phyloP scores from a whole-genome alignment of 306 rosid species.

The Trichosanthes truncata region DNA sequence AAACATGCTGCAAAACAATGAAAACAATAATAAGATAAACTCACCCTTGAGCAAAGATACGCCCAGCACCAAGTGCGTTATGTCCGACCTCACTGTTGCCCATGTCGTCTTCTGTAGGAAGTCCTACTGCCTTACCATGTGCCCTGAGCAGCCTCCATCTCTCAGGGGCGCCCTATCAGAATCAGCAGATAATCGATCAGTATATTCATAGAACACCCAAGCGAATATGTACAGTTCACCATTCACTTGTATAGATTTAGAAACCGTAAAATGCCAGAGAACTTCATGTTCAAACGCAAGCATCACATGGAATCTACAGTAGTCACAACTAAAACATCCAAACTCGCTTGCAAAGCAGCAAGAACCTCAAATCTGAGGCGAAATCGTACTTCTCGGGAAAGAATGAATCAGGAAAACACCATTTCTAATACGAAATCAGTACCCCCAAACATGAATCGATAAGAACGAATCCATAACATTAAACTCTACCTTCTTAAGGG shows the following conservation, averaged over 20 bases:
- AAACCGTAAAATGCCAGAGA: neutral
- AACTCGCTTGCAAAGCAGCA: neutral
- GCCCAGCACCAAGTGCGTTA: slow-evolving; percentile 98
- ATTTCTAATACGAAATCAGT: neutral
- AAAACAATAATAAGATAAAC: neutral
- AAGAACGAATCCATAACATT: neutral
- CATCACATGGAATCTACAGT: neutral
- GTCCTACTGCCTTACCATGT: slow-evolving; percentile 90
- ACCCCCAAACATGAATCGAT: neutral
- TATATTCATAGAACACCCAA: neutral
- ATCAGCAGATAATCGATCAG: neutral
- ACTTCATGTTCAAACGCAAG: neutral
- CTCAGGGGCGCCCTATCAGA: slow-evolving; percentile 68
- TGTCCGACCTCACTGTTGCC: slow-evolving; percentile 99
- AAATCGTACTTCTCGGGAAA: neutral
- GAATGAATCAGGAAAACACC: neutral
- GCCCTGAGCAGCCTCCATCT: slow-evolving; percentile 87
- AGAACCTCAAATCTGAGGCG: neutral
- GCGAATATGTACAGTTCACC: neutral
- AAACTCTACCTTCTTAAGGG: slow-evolving; percentile 55
- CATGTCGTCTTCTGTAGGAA: slow-evolving; percentile 97
- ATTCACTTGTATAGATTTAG: neutral
- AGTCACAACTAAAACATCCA: neutral
- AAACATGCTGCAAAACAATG: neutral
- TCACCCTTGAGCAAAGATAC: slow-evolving; percentile 93